Evolutionary conservation across 2,329 filamentous ascomycete genomes (phyloP).

Genomic region (Alternaria dauci): DNA sequence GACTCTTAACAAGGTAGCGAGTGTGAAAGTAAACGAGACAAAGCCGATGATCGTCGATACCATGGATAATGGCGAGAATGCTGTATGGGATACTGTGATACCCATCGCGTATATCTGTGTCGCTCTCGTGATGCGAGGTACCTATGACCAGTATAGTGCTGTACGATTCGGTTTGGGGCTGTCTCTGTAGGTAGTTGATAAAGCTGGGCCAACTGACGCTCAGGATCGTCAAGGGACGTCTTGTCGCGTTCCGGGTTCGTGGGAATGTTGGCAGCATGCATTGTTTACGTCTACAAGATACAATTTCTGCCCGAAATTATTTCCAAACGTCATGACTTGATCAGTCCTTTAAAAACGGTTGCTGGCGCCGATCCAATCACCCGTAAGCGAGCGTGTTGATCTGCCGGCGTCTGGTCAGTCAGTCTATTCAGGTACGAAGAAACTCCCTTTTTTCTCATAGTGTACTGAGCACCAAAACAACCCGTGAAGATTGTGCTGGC

Average conservation of each 20-base stretch:
- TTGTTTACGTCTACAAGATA: background rate
- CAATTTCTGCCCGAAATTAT: background rate
- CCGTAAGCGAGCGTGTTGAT: background rate
- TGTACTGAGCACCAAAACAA: background rate
- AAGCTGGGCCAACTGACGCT: background rate
- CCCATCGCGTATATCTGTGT: constrained; percentile 24
- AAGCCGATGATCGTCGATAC: constrained; percentile 52
- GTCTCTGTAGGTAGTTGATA: background rate
- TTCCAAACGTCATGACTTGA: constrained; percentile 5
- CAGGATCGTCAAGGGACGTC: background rate
- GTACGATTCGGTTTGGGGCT: background rate
- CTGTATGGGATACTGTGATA: constrained; percentile 29
- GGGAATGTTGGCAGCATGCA: background rate
- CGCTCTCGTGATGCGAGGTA: background rate
- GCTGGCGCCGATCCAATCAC: background rate
- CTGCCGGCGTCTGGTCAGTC: background rate
- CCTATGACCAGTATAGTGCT: background rate
- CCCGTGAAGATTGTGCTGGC: background rate
- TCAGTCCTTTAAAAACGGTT: background rate
- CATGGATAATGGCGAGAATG: constrained; percentile 48
- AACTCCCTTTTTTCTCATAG: background rate
- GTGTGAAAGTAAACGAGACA: constrained; percentile 55
- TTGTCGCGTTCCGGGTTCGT: background rate
- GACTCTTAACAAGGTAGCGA: constrained; percentile 54
- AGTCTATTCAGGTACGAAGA: background rate